Base-by-base conservation (phyloP, 768 basidiomycete species). In the Pleurotus platypus region DNA sequence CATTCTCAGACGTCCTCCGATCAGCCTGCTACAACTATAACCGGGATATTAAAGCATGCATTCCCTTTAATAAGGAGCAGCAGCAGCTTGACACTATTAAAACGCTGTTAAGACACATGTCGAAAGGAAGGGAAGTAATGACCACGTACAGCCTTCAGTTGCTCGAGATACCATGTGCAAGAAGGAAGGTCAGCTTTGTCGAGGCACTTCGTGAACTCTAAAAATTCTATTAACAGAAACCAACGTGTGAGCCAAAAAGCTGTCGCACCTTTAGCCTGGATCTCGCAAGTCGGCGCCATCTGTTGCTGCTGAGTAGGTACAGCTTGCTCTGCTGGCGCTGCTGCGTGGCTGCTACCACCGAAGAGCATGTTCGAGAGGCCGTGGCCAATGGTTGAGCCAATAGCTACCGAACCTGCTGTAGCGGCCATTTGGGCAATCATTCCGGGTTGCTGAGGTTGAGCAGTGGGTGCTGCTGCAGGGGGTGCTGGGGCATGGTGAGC, bases 331-430 rank as follows among this genome's bases (percentile, higher is more conserved):
- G 75, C 77, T 1, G 75, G 73, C 6, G 79, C 69, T 12, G 81
- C 63, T 38, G 78, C 70, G 0, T 75, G 72, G 38, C 70, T 70
- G 55, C 80, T 75, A 57, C 90, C 85, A 47, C 93, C 94, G 63
- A 94, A 96, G 59, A 95, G 83, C 91, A 94, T 92, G 70, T 71
- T 81, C 42, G 90, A 92, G 61, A 96, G 67, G n/a, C 93, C 93
- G 67, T 96, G 93, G 46, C 92, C 93, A 61, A 96, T 83, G 56
- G 86, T 87, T 6, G 90, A 93, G 22, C 93, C 94, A 49, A 92
- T 76, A 4, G 92, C 94, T 49, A 95, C 92, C 57, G 90, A 90
- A 60, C 92, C 93, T 24, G 92, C 93, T 5, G 93, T 92, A 4
- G 90, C 89, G 55, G 92, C 92, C 90, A 94, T 93, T 66, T 90